Conservation (phyloP, 345 rosid species). For the Turnera subulata region DNA sequence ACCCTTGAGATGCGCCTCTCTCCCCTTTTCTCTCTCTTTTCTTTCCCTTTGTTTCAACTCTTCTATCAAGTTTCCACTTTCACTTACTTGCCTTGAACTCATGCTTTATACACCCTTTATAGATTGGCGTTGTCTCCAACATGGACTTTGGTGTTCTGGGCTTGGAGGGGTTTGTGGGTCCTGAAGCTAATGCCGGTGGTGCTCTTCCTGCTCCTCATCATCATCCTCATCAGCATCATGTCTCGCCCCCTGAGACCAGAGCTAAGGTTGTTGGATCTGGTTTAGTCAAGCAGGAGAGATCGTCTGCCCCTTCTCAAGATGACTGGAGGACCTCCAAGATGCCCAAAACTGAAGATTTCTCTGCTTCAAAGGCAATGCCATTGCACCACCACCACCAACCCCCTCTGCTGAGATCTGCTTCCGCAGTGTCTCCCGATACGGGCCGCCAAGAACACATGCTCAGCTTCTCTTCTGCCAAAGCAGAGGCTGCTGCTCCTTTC, state of each 20-base stretch:
- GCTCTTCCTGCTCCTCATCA: too few relatives aligned
- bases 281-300: conserved; percentile 31
- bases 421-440: conserved; percentile 27
- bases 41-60: conserved; percentile 9
- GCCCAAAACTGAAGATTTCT: conserved; percentile 33
- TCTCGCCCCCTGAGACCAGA: conserved; percentile 18
- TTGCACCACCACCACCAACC: conserved; percentile 39
- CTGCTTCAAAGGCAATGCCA: conserved; percentile 35
- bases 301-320: conserved; percentile 44
- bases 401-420: conserved; percentile 50
- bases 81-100: conserved; percentile 32
- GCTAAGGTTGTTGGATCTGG: conserved; percentile 35
- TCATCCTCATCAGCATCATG: too few relatives aligned
- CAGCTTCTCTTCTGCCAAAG: conserved; percentile 49
- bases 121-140: conserved; percentile 14
- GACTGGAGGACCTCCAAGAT: conserved; percentile 35
- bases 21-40: conserved; percentile 9
- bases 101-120: conserved; percentile 29
- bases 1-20: conserved; percentile 26
- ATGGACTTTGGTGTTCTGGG: conserved; percentile 54
- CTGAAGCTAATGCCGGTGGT: conserved; percentile 32
- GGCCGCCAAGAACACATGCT: conserved; percentile 45
- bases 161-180: conserved; percentile 40
- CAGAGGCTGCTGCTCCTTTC: conserved; percentile 28
- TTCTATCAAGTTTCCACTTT: conserved; percentile 20